phyloP scores from a whole-genome alignment of 805 yeast genomes.

The Saccharomycopsis vini region DNA sequence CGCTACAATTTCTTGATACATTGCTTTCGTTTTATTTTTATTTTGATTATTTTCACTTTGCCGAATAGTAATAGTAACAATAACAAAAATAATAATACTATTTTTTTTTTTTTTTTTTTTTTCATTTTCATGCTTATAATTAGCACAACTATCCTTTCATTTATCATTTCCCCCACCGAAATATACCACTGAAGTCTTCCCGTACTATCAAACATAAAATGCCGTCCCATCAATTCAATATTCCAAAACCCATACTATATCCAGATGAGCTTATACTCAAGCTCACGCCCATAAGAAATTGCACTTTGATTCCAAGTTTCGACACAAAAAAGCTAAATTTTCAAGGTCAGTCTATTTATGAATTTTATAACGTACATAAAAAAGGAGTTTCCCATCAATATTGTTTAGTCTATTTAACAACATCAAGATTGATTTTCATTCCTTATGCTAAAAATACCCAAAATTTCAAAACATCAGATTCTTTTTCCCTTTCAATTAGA shows the following conservation, averaged over 20 bases:
- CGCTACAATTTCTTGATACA: no score
- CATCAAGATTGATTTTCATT: constrained; percentile 14
- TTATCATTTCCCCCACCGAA: no score
- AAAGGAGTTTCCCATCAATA: constrained; percentile 13
- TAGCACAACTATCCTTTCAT: no score
- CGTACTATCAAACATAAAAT: no score
- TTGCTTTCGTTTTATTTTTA: no score
- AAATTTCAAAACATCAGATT: constrained; percentile 8
- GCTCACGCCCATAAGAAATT: constrained; percentile 17
- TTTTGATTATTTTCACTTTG: no score
- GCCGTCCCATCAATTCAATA: no score
- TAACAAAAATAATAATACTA: no score
- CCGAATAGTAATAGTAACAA: no score
- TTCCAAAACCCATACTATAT: constrained; percentile 18
- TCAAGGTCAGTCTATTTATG: neutral
- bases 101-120: no score
- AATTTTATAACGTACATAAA: neutral
- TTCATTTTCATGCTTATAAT: no score
- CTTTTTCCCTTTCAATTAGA: constrained; percentile 13
- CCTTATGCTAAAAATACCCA: constrained; percentile 11
- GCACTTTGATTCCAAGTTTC: neutral
- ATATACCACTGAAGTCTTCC: no score
- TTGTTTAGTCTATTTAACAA: constrained; percentile 18
- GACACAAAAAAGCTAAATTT: neutral
- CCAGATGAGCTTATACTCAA: constrained; percentile 19